Conservation (phyloP, 192 early-diverging fungal species). For the Linnemannia exigua region DNA sequence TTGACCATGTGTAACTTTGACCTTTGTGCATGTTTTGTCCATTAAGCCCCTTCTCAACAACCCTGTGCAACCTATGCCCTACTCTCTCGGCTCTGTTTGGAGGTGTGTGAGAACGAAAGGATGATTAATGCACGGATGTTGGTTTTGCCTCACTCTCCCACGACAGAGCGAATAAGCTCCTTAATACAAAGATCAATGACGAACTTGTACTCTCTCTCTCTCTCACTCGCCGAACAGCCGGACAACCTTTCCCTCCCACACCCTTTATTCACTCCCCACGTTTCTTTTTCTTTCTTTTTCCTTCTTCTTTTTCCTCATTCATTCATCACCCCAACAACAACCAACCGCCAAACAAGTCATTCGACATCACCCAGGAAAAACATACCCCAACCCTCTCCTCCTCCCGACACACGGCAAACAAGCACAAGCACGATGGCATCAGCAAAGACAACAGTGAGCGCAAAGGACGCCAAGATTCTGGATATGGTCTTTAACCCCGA, state of each 20-base stretch:
- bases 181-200: not conserved
- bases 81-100: not conserved
- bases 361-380: not conserved
- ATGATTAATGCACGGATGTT: not conserved
- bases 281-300: not conserved
- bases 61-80: not conserved
- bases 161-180: not conserved
- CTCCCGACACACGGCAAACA: not conserved
- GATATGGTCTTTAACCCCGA: constrained; percentile 59
- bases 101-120: not conserved
- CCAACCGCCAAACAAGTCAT: not conserved
- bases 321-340: constrained; percentile 13
- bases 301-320: not conserved
- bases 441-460: constrained; percentile 36
- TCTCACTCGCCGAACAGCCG: not conserved
- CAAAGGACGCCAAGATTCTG: constrained; percentile 52
- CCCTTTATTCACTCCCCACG: not conserved
- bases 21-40: not conserved
- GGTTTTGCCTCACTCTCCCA: not conserved
- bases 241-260: not conserved
- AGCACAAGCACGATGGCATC: not conserved
- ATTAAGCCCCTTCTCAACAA: not conserved
- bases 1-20: not conserved
- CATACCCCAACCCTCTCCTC: not conserved
- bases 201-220: not conserved